phyloP scores from a whole-genome alignment of 108 stramenopile genomes.

The Skeletonema marinoi region DNA sequence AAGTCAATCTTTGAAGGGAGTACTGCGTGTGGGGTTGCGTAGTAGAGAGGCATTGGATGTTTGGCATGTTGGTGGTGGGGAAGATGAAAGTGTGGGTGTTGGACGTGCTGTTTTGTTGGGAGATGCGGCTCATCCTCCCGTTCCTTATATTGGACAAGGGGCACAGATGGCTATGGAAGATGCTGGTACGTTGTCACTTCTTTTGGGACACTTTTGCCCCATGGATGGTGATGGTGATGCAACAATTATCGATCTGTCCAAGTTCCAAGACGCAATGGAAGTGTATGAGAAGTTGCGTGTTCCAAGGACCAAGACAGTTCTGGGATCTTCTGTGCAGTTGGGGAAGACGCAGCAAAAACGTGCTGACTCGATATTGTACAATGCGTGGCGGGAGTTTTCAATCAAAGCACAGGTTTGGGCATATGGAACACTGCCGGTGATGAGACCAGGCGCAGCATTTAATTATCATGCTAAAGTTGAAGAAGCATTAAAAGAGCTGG shows the following conservation, averaged over 20 bases:
- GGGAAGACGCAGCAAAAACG: conserved; percentile 67
- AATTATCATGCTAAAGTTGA: conserved; percentile 56
- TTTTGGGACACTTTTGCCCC: conserved; percentile 49
- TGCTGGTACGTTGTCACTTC: conserved; percentile 55
- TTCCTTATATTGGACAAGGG: conserved; percentile 74
- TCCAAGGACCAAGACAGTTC: conserved; percentile 43
- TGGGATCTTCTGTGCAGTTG: conserved; percentile 43
- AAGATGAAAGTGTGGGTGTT: conserved; percentile 23
- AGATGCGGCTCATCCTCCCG: conserved; percentile 74
- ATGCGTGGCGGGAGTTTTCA: conserved; percentile 50
- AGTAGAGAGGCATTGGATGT: conserved; percentile 39
- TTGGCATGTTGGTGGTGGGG: conserved; percentile 51
- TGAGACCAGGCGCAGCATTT: conserved; percentile 58
- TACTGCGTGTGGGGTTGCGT: conserved; percentile 45
- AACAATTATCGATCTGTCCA: conserved; percentile 13
- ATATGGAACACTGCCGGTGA: conserved; percentile 59
- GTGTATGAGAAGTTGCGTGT: conserved; percentile 60
- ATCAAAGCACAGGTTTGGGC: conserved; percentile 66
- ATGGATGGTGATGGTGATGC: neutral
- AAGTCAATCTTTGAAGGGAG: conserved; percentile 32
- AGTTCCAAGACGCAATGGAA: conserved; percentile 47
- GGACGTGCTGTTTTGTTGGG: conserved; percentile 55
- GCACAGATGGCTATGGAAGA: conserved; percentile 75
- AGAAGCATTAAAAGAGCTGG: conserved; percentile 15
- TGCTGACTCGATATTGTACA: conserved; percentile 56